phyloP scores from a whole-genome alignment of 495 filamentous ascomycete genomes.

The Echria macrotheca region DNA sequence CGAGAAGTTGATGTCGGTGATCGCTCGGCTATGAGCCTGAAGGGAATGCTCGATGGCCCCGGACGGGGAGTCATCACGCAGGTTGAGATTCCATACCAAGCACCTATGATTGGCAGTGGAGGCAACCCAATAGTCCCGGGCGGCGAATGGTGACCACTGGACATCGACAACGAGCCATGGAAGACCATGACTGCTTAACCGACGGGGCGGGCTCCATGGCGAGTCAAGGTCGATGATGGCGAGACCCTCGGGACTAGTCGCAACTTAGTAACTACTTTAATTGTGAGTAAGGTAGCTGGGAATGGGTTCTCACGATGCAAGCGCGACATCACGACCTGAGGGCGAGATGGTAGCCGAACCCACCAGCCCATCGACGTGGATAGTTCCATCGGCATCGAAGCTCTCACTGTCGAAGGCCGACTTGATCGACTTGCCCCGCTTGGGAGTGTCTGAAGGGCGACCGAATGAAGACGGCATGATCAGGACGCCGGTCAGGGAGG shows the following conservation, averaged over 20 bases:
- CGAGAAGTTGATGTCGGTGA: slow-evolving; percentile 95
- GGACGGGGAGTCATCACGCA: slow-evolving; percentile 63
- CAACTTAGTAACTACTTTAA: slow-evolving; percentile 7
- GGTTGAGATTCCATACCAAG: slow-evolving; percentile 86
- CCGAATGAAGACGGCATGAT: slow-evolving; percentile 41
- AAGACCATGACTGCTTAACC: slow-evolving; percentile 73
- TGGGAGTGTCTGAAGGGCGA: slow-evolving; percentile 34
- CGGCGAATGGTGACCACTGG: slow-evolving; percentile 93
- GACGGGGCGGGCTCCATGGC: slow-evolving; percentile 80
- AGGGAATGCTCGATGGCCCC: slow-evolving; percentile 80
- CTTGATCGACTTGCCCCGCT: slow-evolving; percentile 45
- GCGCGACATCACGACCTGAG: slow-evolving; percentile 83
- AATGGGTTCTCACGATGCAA: slow-evolving; percentile 64
- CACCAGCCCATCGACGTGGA: slow-evolving; percentile 67
- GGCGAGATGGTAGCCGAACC: slow-evolving; percentile 76
- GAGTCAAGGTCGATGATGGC: slow-evolving; percentile 93
- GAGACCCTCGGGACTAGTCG: slow-evolving; percentile 64
- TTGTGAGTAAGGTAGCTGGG: background rate
- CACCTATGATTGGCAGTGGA: slow-evolving; percentile 94
- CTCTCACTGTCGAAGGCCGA: slow-evolving; percentile 82
- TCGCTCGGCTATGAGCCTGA: slow-evolving; percentile 82
- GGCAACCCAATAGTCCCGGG: slow-evolving; percentile 85
- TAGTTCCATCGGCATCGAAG: slow-evolving; percentile 77
- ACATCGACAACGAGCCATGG: slow-evolving; percentile 98
- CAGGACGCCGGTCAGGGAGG: background rate